phyloP scores from a whole-genome alignment of 768 basidiomycete genomes.

The Collybiopsis luxurians region DNA sequence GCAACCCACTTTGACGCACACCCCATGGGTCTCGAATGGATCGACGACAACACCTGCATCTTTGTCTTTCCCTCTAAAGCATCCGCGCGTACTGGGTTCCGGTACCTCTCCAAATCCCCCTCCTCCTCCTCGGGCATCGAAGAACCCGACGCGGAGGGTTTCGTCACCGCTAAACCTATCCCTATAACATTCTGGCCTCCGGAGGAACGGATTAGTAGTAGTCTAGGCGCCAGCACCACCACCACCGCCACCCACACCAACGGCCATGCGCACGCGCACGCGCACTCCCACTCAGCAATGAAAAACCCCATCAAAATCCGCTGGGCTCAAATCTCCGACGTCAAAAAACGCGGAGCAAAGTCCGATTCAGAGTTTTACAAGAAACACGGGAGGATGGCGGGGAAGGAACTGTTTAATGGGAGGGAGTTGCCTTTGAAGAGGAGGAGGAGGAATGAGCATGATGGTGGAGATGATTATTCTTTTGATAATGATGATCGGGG shows the following conservation, averaged over 20 bases:
- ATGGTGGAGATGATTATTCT: conserved; percentile 31
- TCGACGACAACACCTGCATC: conserved; percentile 80
- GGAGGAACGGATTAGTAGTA: conserved; percentile 71
- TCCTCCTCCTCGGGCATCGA: conserved; percentile 45
- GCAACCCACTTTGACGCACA: conserved; percentile 73
- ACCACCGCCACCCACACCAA: too few relatives aligned
- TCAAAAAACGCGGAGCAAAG: conserved; percentile 77
- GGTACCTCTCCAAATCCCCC: conserved; percentile 52
- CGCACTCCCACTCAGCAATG: conserved; percentile 21
- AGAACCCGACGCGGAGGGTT: conserved; percentile 54
- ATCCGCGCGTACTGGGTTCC: conserved; percentile 51
- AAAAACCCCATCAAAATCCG: conserved; percentile 70
- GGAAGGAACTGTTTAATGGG: conserved; percentile 51
- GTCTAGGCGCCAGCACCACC: conserved; percentile 67
- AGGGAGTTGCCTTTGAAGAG: conserved; percentile 23
- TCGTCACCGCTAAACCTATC: conserved; percentile 62
- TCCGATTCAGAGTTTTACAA: conserved; percentile 75
- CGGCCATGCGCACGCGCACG: too few relatives aligned
- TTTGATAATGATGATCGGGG: too few relatives aligned
- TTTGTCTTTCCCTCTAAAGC: conserved; percentile 64
- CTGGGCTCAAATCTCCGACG: conserved; percentile 69
- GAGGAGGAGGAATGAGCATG: conserved; percentile 35
- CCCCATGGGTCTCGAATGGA: conserved; percentile 82
- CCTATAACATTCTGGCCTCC: conserved; percentile 78
- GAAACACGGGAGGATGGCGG: conserved; percentile 65